Evolutionary conservation across 1,284 basidiomycete species (phyloP), one percentile per base, ranked within the genome.

Genomic region (Leccinum huronense): DNA sequence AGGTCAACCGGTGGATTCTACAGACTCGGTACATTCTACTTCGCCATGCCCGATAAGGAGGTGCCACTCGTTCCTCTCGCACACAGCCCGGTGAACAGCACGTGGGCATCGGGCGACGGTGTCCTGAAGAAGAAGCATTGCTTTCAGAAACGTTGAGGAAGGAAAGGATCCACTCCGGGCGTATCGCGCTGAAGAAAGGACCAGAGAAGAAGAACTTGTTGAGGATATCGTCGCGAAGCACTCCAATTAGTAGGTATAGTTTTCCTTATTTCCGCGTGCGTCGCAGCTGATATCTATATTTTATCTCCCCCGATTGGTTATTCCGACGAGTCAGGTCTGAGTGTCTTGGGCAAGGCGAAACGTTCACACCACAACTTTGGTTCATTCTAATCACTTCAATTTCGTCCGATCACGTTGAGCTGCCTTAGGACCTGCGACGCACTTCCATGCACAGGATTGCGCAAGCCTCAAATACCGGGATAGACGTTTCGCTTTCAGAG

Each of bases 1-100:
- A 66, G 65, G 51, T 81, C 30, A 73, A 82, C 81, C 1, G 87
- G 84, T 0, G 81, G 80, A 2, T 81, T 77, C 68, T 80, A 83
- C 70, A 73, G 81, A 31, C 73, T 81, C n/a, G 80, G 80, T 30
- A 71, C 78, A 1, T 77, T 81, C 42, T 83, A 81, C 68, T 83
- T 84, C 61, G 65, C 65, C 23, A 70, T 73, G 67, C 45, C 75
- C 0, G 70, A 79, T 36, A 73, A 79, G 61, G 67, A 74, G 31
- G 69, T 78, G 16, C 66, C 60, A 27, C 69, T 80, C 5, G 51
- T 63, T 1, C 78, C 75, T 2, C 68, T 77, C 16, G 45, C 59
- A 5, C 60, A 75, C 4, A 76, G 73, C 51, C 74, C 73, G 1
- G 68, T 78, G 5, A 78, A 27, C 64, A 73, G 58, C 63, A 69